Base-by-base conservation (phyloP, 805 yeast species). In the Candida sonorensis region DNA sequence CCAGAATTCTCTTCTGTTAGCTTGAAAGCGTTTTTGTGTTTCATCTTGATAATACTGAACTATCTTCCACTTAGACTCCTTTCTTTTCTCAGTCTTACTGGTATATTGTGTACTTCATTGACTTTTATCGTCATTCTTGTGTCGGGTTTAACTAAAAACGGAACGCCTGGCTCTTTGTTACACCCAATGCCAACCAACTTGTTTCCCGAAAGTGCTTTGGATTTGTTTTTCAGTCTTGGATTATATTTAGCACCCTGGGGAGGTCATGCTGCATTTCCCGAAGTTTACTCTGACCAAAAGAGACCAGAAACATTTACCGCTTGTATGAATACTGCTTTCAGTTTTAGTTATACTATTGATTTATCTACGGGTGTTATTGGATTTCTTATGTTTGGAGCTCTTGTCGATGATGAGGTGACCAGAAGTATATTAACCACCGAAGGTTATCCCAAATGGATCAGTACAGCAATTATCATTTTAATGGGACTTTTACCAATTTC, bases 401-500 rank as follows among this genome's bases (percentile, higher is more conserved):
- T 55, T 11, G 66, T 74, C 38, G 62, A 63, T 35, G 73, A 71
- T 42, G 78, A 74, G 44, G 62, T 73, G 25, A 70, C 77, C 12
- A 67, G 65, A 43, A 69, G 65, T 36, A 51, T 74, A 18, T 48
- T 73, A 30, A 37, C 42, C 8, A 51, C 61, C 23, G 56, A 66
- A 10, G 70, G 73, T 3, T 72, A 70, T 42, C 78, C 79, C 0
- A 9, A 37, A 3, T 67, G 69, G 66, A 55, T 67, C 5, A 59
- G 65, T 27, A 66, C 67, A 1, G 34, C 70, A 17, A 64, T 87
- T 27, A 77, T 87, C 29, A 66, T 69, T 0, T 59, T 82, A 25
- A 81, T 86, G 70, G 82, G 94, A n/a, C 44, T 85, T 6, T 72
- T 87, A 16, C 95, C 96, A 1, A 55, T 86, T 19, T 84, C 95